phyloP scores from a whole-genome alignment of 306 rosid genomes.

The Alnus rubra region DNA sequence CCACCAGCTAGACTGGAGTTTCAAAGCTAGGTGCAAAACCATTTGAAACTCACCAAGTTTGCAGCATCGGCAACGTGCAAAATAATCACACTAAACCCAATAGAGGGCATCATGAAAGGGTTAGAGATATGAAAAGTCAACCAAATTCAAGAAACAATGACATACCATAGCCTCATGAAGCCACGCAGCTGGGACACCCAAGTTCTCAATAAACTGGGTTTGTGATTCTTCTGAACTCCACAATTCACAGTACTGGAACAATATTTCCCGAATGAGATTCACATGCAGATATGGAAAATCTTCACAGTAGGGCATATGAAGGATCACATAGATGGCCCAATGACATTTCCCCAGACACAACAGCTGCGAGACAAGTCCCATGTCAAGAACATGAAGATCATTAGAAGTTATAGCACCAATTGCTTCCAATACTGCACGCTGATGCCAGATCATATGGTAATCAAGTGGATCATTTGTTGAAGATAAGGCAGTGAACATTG shows the following conservation, averaged over 20 bases:
- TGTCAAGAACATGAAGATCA: conserved; percentile 92
- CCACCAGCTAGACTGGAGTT: conserved; percentile 11
- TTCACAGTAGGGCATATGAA: conserved; percentile 75
- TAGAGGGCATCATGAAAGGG: conserved; percentile 9
- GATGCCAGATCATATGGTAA: conserved; percentile 99
- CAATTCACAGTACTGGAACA: conserved; percentile 91
- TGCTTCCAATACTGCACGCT: conserved; percentile 80
- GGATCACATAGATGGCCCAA: conserved; percentile 96
- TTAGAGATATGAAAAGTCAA: neutral
- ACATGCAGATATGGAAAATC: conserved; percentile 84
- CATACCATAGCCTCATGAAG: conserved; percentile 95
- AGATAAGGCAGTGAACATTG: conserved; percentile 87
- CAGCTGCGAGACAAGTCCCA: conserved; percentile 82
- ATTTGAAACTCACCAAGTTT: neutral
- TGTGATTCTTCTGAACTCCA: conserved; percentile 90
- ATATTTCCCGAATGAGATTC: conserved; percentile 81
- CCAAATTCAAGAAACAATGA: conserved; percentile 18
- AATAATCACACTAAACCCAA: neutral
- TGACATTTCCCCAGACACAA: conserved; percentile 85
- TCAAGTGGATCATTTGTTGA: conserved; percentile 95
- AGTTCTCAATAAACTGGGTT: conserved; percentile 70
- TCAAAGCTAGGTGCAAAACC: conserved; percentile 18
- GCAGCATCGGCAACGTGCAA: neutral
- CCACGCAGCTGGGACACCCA: conserved; percentile 88
- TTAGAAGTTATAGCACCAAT: conserved; percentile 75